Evolutionary conservation across 2,329 filamentous ascomycete genomes (phyloP).

Genomic region (Trichoderma semiorbis): DNA sequence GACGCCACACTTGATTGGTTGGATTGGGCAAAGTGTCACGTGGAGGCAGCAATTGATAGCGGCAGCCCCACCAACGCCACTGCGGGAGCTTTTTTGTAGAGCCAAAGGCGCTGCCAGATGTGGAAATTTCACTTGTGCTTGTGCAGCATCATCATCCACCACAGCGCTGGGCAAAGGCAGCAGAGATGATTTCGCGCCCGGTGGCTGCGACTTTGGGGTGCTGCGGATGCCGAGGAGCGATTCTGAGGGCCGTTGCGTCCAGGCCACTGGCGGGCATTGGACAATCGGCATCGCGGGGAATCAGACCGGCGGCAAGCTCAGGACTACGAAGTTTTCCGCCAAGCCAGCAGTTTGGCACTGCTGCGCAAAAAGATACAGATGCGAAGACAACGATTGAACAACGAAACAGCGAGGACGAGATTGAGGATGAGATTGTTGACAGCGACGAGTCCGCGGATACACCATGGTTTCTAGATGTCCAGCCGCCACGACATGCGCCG

Average conservation of each 20-base stretch:
- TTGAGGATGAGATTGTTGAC: slow-evolving; percentile 16
- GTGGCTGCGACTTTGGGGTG: slow-evolving; percentile 30
- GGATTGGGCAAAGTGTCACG: not conserved
- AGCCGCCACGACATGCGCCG: slow-evolving; percentile 52
- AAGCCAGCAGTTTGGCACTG: not conserved
- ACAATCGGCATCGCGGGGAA: slow-evolving; percentile 24
- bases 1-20: not conserved
- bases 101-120: not conserved
- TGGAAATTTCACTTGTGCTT: slow-evolving; percentile 3
- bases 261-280: slow-evolving; percentile 25
- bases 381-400: not conserved
- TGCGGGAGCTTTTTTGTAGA: slow-evolving; percentile 4
- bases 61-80: slow-evolving; percentile 13
- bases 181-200: slow-evolving; percentile 32
- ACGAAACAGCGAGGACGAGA: slow-evolving; percentile 6
- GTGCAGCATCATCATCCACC: not conserved
- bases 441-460: slow-evolving; percentile 39
- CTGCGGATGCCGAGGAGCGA: slow-evolving; percentile 30
- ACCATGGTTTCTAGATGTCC: slow-evolving; percentile 86
- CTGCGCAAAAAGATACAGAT: not conserved
- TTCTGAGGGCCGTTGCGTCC: slow-evolving; percentile 30
- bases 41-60: not conserved
- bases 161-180: not conserved
- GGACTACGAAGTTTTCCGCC: slow-evolving; percentile 27
- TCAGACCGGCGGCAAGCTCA: slow-evolving; percentile 21